These are phyloP conservation scores for Rhynchospora breviuscula DNA, from an alignment of 176 grass and related monocot species.

Conservation along the genomic window DNA sequence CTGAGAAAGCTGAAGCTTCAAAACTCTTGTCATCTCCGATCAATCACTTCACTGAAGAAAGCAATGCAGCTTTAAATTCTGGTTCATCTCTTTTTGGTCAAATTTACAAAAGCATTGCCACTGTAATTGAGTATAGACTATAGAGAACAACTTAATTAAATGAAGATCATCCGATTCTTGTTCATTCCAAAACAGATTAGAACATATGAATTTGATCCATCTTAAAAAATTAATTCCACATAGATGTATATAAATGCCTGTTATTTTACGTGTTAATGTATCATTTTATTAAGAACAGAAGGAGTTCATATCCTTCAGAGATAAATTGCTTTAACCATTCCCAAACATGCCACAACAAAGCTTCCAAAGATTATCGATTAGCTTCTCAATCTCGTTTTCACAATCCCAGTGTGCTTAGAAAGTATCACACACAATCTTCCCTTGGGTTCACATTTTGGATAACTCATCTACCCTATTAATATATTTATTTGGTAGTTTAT, in stretches of 20 bases:
- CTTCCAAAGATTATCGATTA: background rate
- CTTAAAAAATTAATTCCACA: too few relatives aligned
- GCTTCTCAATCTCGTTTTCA: background rate
- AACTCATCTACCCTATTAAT: too few relatives aligned
- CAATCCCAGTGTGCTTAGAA: background rate
- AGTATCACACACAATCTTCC: too few relatives aligned
- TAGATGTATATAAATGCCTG: too few relatives aligned
- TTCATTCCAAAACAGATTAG: too few relatives aligned
- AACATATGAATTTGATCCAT: too few relatives aligned
- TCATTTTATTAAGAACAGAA: background rate
- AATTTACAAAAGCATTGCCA: background rate
- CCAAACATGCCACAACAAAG: background rate
- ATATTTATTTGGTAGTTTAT: too few relatives aligned
- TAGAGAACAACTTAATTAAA: too few relatives aligned
- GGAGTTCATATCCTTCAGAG: background rate
- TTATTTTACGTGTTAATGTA: too few relatives aligned
- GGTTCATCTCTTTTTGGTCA: background rate
- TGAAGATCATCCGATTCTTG: too few relatives aligned
- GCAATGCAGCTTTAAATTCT: background rate
- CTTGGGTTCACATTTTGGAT: too few relatives aligned
- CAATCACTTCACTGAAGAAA: constrained; percentile 12
- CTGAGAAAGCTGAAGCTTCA: background rate
- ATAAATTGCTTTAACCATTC: background rate
- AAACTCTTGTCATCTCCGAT: background rate
- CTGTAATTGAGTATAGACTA: background rate